Evolutionary conservation across 306 rosid species (phyloP), one percentile per base, ranked within the genome.

Genomic region (Cercis canadensis): DNA sequence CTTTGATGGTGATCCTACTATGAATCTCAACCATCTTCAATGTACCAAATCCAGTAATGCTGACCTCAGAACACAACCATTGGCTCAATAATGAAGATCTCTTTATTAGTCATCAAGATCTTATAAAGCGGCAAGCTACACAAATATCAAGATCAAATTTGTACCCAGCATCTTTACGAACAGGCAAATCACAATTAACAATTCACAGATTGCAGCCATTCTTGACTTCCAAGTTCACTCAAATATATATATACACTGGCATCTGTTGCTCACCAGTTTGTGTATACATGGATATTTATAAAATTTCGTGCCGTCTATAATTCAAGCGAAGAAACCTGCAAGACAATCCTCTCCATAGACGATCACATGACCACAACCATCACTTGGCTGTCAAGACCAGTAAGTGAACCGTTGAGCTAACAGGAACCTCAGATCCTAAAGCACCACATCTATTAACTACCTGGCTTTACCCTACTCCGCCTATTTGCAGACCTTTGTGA

Each of bases 401-500:
- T 54, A 32, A 56, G 65, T 53, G 32, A 68, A 80, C 45, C 47
- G 40, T 29, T 58, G 51, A 59, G 58, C 59, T 67, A 47, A 15
- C 57, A 69, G 12, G 69, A 65, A 39, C 59, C 75, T 58, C 59
- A 11, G 71, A 69, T 78, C 41, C 62, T 37, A 65, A 65, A 73
- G 14, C 11, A 5, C 13, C 0, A 13, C 49, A 41, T 19, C 74
- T 60, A 52, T 84, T 79, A 86, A 73, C 69, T 60, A 67, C 57
- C 75, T 12, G 52, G 54, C 67, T 67, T 76, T 67, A 47, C 73
- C 74, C 88, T 70, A 65, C 29, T 53, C 77, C 90, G 70, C 82
- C 87, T 76, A 67, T 69, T 82, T 44, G 74, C 79, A 45, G 86
- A 43, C 29, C 87, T 70, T 36, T 66, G 84, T 69, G 80, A 72